A percentile compares a stretch with the other conserved stretches of the same genome.
These are phyloP conservation scores for Strobilomyces dryophilus DNA, from an alignment of 768 basidiomycete species.

Conservation along the genomic window DNA sequence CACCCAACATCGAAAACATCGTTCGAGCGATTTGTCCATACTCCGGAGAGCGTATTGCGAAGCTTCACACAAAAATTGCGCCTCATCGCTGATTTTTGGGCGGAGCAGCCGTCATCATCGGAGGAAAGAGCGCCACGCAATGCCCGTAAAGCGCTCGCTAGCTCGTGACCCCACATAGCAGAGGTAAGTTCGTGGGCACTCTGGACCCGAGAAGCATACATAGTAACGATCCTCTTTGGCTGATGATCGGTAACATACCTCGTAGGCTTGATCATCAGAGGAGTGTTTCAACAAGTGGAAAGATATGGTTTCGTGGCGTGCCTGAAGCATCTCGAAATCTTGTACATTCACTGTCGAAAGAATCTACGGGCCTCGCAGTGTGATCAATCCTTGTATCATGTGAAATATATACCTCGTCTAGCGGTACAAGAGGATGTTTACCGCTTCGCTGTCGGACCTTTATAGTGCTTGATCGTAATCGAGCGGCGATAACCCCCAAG, in stretches of 20 bases:
- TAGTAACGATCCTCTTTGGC: background rate
- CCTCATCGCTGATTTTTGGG: slow-evolving; percentile 6
- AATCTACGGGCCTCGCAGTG: slow-evolving; percentile 37
- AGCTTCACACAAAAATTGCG: slow-evolving; percentile 50
- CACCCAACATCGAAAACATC: slow-evolving; percentile 87
- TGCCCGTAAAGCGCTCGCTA: slow-evolving; percentile 65
- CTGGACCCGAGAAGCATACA: slow-evolving; percentile 27
- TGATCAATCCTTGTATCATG: background rate
- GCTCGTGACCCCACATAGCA: slow-evolving; percentile 77
- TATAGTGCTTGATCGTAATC: slow-evolving; percentile 58
- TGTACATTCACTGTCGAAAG: slow-evolving; percentile 46
- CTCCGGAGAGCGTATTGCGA: slow-evolving; percentile 59
- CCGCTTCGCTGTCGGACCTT: slow-evolving; percentile 32
- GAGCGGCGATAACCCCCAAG: slow-evolving; percentile 87
- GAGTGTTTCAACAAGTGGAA: slow-evolving; percentile 67
- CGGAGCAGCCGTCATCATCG: slow-evolving; percentile 33
- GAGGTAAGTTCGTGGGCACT: slow-evolving; percentile 81
- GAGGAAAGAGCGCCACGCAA: slow-evolving; percentile 45
- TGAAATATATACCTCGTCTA: slow-evolving; percentile 61
- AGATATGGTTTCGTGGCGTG: slow-evolving; percentile 60
- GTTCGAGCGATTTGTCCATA: slow-evolving; percentile 65
- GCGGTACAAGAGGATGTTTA: slow-evolving; percentile 42
- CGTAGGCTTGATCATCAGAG: slow-evolving; percentile 75
- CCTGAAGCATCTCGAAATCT: slow-evolving; percentile 55
- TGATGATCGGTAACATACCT: slow-evolving; percentile 43